Base-by-base conservation (phyloP, 2,329 filamentous ascomycete species). In the Ophiocordyceps polyrhachis-furcata region DNA sequence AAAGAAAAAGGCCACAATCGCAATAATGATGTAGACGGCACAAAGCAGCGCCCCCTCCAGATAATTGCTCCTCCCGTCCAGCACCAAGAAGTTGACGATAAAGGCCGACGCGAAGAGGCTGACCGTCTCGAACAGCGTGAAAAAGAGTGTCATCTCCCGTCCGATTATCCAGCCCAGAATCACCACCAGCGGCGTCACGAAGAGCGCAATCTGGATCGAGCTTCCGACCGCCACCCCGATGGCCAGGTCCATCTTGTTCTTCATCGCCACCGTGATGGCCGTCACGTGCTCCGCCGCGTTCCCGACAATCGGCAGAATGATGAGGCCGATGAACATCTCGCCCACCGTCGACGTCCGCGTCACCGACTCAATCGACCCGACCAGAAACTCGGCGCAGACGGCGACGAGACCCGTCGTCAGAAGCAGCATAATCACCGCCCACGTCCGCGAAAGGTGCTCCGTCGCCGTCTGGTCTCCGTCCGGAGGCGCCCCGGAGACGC, bases 71-170 rank as follows among this genome's bases (percentile, higher is more conserved):
- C 54, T 55, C 14, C 81, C 81, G 52, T 83, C 80, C 28, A 82
- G 69, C 44, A 86, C 79, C n/a, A 86, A 63, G 52, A 84, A 78
- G 58, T 84, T 84, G 53, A 85, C 81, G 42, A 86, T 73, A 47
- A 85, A 66, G 4, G 81, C 79, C 3, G 71, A 75, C 5, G 82
- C 73, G 54, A 85, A 81, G 53, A 86, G 70, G 35, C 77, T 76
- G 17, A 83, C 76, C 1, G 81, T 84, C 62, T 86, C 81, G 55
- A 86, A 86, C 31, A 79, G 70, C 52, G 79, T 79, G 60, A 86
- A 86, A 51, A 81, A 79, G 42, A 86, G 67, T 15, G 73, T 66
- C 58, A 79, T 69, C 17, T 74, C 67, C 37, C 68, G 67, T 13
- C 63, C 55, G 51, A 79, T 60, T 48, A 64, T 63, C 75, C 75